Percentiles rank a stretch among this genome's conserved stretches.
phyloP scores from a whole-genome alignment of 495 filamentous ascomycete genomes.

The Daldinia vernicosa region DNA sequence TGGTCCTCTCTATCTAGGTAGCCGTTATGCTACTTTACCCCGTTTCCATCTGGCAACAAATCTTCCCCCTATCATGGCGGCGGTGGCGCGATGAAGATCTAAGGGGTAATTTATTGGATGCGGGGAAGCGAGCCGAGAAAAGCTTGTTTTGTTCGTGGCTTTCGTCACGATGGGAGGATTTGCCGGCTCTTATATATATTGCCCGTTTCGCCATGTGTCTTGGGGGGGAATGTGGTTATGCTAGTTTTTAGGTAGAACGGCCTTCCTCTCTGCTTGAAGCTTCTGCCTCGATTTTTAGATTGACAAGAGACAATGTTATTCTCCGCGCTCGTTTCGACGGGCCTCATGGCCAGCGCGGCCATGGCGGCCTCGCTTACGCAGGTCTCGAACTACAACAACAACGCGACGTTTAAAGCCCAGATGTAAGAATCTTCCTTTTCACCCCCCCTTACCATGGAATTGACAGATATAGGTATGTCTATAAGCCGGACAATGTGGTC shows the following conservation, averaged over 20 bases:
- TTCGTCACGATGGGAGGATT: slow-evolving; percentile 17
- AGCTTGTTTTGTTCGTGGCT: slow-evolving; percentile 17
- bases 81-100: slow-evolving; percentile 21
- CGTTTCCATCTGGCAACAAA: slow-evolving; percentile 4
- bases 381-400: slow-evolving; percentile 51
- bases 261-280: neutral
- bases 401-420: slow-evolving; percentile 51
- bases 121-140: slow-evolving; percentile 22
- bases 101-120: slow-evolving; percentile 25
- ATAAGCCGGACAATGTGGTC: slow-evolving; percentile 63
- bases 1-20: neutral
- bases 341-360: slow-evolving; percentile 36
- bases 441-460: neutral
- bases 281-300: slow-evolving; percentile 1
- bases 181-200: slow-evolving; percentile 29
- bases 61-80: neutral
- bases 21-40: slow-evolving; percentile 21
- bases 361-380: slow-evolving; percentile 47
- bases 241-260: neutral
- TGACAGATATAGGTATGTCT: slow-evolving; percentile 53
- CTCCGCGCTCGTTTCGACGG: slow-evolving; percentile 24
- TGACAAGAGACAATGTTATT: slow-evolving; percentile 18
- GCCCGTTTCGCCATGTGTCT: neutral
- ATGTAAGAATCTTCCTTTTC: slow-evolving; percentile 39
- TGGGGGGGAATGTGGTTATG: neutral